phyloP scores from a whole-genome alignment of 768 basidiomycete genomes.

The Leccinum rimulosum region DNA sequence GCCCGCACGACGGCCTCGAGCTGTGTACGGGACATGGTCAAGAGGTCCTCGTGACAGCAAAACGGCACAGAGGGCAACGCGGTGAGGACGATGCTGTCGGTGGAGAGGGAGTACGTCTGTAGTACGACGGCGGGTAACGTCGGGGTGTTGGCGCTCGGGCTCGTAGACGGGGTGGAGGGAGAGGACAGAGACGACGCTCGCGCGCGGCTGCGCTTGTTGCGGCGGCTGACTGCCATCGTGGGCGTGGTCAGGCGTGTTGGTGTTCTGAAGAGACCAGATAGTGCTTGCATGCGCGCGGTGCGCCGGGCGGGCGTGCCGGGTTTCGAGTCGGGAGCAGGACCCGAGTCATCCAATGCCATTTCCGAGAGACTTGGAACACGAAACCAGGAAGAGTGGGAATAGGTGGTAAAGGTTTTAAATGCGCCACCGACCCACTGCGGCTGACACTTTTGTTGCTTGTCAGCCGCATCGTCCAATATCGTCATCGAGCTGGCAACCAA shows the following conservation, averaged over 20 bases:
- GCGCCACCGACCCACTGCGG: neutral
- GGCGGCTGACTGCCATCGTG: slow-evolving; percentile 16
- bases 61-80: slow-evolving; percentile 59
- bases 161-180: slow-evolving; percentile 8
- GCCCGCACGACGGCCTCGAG: slow-evolving; percentile 51
- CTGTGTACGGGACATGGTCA: slow-evolving; percentile 56
- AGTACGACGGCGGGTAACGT: slow-evolving; percentile 47
- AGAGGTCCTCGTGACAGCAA: slow-evolving; percentile 71
- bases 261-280: slow-evolving; percentile 24
- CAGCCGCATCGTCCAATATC: slow-evolving; percentile 1
- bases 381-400: neutral
- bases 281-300: slow-evolving; percentile 12
- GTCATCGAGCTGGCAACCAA: neutral
- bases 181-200: slow-evolving; percentile 7
- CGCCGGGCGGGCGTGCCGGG: slow-evolving; percentile 9
- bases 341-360: slow-evolving; percentile 9
- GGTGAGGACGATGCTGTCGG: slow-evolving; percentile 61
- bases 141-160: neutral
- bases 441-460: slow-evolving; percentile 6
- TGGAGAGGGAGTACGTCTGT: slow-evolving; percentile 49
- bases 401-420: neutral
- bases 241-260: slow-evolving; percentile 25
- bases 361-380: neutral
- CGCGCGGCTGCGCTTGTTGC: slow-evolving; percentile 20
- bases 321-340: neutral